phyloP scores from a whole-genome alignment of 441 rosid species.

The Euphorbia celastroides region DNA sequence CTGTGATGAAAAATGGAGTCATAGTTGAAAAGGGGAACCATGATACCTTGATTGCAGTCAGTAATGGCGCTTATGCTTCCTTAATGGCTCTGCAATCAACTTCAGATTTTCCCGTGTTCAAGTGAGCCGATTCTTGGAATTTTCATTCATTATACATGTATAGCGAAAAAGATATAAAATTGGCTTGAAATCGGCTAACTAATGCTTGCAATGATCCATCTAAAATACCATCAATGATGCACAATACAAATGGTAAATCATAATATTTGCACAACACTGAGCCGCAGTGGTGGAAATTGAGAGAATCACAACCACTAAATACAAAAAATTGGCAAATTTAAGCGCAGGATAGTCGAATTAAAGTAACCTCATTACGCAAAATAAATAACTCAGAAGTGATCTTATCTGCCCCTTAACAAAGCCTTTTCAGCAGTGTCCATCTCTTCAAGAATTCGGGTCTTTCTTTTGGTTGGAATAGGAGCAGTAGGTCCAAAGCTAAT shows the following conservation, averaged over 20 bases:
- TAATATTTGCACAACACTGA: no score
- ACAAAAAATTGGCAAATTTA: neutral
- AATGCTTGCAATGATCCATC: no score
- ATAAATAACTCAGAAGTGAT: slow-evolving; percentile 5
- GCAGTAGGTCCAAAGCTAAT: slow-evolving; percentile 93
- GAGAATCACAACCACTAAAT: neutral
- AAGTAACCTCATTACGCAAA: slow-evolving; percentile 17
- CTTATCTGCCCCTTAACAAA: slow-evolving; percentile 60
- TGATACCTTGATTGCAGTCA: slow-evolving; percentile 35
- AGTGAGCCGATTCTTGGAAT: no score
- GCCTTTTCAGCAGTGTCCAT: slow-evolving; percentile 94
- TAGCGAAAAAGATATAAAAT: no score
- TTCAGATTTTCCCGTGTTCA: no score
- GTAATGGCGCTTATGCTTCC: slow-evolving; percentile 56
- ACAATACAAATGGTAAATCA: no score
- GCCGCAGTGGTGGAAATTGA: neutral
- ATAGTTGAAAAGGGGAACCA: slow-evolving; percentile 63
- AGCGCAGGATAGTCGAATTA: neutral
- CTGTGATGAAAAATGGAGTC: slow-evolving; percentile 52
- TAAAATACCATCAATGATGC: neutral
- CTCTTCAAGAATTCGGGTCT: slow-evolving; percentile 81
- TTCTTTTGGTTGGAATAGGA: slow-evolving; percentile 75
- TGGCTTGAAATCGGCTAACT: neutral
- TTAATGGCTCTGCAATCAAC: slow-evolving; percentile 25
- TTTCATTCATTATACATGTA: no score